Evolutionary conservation across 2,329 filamentous ascomycete species (phyloP), one percentile per base, ranked within the genome.

Genomic region (Pseudogymnoascus sp.): DNA sequence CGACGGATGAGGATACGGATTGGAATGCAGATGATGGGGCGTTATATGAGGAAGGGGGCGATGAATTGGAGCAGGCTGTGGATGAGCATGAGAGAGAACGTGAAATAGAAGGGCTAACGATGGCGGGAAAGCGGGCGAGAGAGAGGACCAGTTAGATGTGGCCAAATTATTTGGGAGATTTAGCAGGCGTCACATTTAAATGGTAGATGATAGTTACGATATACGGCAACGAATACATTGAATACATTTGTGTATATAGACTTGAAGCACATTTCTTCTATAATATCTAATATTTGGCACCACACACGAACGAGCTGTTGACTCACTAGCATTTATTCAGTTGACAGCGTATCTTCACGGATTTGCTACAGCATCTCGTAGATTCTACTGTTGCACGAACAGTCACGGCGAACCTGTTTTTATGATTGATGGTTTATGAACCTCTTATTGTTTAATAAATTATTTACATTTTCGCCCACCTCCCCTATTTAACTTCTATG

Each of bases 1-100:
- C 36, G 4, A 60, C 59, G 59, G 59, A 60, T 40, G 59, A 60
- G 59, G 59, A 60, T 60, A 42, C 59, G 18, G 59, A 60, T 60
- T 60, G 34, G 34, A 60, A 42, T 40, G 36, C 34, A 5, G 38
- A 60, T 25, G 38, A 60, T 11, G 59, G 59, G 14, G 34, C 25
- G 50, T 34, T 56, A 56, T 56, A 56, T 56, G 50, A 56, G 28
- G 50, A 36, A 34, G 28, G 28, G 3, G 50, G n/a, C 2, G 50
- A 56, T 36, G 50, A 56, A n/a, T 56, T 56, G 50, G 50, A 56
- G 28, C 28, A n/a, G 28, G 50, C 50, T 4, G 28, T 56, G 50
- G 50, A 56, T 56, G 10, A 21, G 28, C 7, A 34, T 21, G 50
- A 34, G 14, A 34, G 50, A 12, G 16, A 21, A 3, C 11, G 11